Conservation (phyloP, 495 filamentous ascomycete genomes). For the Penicilliopsis zonata region DNA sequence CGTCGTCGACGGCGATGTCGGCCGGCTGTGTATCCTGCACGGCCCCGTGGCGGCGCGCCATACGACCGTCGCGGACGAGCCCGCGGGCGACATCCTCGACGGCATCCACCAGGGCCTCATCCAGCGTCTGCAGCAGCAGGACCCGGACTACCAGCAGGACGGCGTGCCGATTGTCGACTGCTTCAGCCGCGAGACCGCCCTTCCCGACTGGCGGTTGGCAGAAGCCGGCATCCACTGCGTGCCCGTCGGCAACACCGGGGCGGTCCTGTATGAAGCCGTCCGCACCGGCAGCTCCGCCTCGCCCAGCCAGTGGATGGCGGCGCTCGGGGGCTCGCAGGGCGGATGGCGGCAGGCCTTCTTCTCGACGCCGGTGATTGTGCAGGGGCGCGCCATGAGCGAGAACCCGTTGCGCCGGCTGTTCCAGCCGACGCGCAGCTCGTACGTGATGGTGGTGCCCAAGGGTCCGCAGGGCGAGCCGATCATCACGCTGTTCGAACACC, state of each 20-base stretch:
- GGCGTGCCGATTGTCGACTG: slow-evolving; percentile 82
- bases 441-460: slow-evolving; percentile 75
- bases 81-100: slow-evolving; percentile 19
- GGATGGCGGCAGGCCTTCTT: slow-evolving; percentile 96
- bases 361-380: slow-evolving; percentile 84
- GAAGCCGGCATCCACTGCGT: slow-evolving; percentile 69
- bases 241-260: slow-evolving; percentile 58
- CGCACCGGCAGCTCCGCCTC: slow-evolving; percentile 58
- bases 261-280: slow-evolving; percentile 68
- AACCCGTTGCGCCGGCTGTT: slow-evolving; percentile 91
- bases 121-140: slow-evolving; percentile 7
- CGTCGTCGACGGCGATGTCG: slow-evolving; percentile 22
- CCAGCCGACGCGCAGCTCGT: slow-evolving; percentile 68
- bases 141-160: neutral
- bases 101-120: slow-evolving; percentile 8
- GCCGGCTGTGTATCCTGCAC: slow-evolving; percentile 26
- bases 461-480: slow-evolving; percentile 65
- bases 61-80: slow-evolving; percentile 13
- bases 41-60: slow-evolving; percentile 26
- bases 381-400: slow-evolving; percentile 91
- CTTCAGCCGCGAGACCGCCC: slow-evolving; percentile 73
- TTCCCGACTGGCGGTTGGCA: slow-evolving; percentile 43
- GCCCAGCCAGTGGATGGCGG: slow-evolving; percentile 71
- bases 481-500: slow-evolving; percentile 64
- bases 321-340: slow-evolving; percentile 72